Conservation (phyloP, 495 filamentous ascomycete species). For the Penicillium cosmopolitanum region DNA sequence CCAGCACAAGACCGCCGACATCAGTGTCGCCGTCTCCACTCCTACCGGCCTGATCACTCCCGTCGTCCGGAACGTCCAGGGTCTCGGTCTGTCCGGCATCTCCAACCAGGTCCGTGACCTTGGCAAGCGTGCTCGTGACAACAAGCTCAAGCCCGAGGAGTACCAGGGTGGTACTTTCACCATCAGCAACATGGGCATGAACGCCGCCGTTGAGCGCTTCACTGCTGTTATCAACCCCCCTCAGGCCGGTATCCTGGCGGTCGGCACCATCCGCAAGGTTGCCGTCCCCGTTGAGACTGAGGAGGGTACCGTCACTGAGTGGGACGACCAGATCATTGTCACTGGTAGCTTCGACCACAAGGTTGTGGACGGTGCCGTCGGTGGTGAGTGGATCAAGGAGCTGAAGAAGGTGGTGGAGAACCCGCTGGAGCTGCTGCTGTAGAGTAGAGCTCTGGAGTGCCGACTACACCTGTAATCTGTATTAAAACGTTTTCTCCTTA, state of each 20-base stretch:
- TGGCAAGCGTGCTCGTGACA: constrained; percentile 91
- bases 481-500: constrained; percentile 44
- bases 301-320: constrained; percentile 81
- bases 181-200: constrained; percentile 99
- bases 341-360: constrained; percentile 98
- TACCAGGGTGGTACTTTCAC: constrained; percentile 99
- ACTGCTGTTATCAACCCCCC: constrained; percentile 99
- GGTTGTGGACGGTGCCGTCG: constrained; percentile 90
- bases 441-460: constrained; percentile 50
- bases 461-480: constrained; percentile 42
- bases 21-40: constrained; percentile 92
- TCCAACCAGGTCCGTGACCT: constrained; percentile 90
- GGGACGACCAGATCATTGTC: constrained; percentile 95
- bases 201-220: constrained; percentile 92
- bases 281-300: constrained; percentile 83
- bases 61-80: constrained; percentile 86
- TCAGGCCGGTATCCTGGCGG: constrained; percentile 93
- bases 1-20: constrained; percentile 88
- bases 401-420: constrained; percentile 98
- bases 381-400: constrained; percentile 95
- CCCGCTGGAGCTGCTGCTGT: constrained; percentile 91
- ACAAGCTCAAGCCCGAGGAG: constrained; percentile 99
- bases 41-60: constrained; percentile 95
- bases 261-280: constrained; percentile 94
- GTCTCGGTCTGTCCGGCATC: constrained; percentile 83